Evolutionary conservation across 2,329 filamentous ascomycete species (phyloP).

Genomic region (Blastomyces gilchristii): DNA sequence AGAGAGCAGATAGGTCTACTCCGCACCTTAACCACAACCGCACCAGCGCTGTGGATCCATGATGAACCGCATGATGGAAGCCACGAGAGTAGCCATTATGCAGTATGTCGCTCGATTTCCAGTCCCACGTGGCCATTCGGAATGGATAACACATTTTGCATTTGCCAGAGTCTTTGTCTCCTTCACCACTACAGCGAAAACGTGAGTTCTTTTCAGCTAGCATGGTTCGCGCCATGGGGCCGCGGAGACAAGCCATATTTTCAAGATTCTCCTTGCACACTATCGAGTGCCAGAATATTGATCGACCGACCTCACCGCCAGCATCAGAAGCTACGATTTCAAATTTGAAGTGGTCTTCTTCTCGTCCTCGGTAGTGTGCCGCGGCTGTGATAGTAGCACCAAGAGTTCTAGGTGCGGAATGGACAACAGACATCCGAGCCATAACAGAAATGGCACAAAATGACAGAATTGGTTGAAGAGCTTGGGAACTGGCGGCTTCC

Average conservation of each 20-base stretch:
- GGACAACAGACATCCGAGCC: not conserved
- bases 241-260: not conserved
- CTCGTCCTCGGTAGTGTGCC: not conserved
- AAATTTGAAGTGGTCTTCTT: not conserved
- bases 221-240: not conserved
- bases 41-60: not conserved
- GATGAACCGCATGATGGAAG: not conserved
- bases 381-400: not conserved
- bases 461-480: not conserved
- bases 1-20: not conserved
- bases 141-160: not conserved
- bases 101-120: not conserved
- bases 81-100: not conserved
- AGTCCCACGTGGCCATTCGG: not conserved
- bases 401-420: not conserved
- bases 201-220: not conserved
- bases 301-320: not conserved
- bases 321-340: not conserved
- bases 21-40: not conserved
- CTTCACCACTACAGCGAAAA: not conserved
- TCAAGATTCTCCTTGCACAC: slow-evolving; percentile 3
- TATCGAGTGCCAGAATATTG: not conserved
- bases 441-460: not conserved
- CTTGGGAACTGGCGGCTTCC: not conserved
- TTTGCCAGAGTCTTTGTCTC: not conserved